Conservation (phyloP, 129 eudicot genomes). For the Flaveria bidentis region DNA sequence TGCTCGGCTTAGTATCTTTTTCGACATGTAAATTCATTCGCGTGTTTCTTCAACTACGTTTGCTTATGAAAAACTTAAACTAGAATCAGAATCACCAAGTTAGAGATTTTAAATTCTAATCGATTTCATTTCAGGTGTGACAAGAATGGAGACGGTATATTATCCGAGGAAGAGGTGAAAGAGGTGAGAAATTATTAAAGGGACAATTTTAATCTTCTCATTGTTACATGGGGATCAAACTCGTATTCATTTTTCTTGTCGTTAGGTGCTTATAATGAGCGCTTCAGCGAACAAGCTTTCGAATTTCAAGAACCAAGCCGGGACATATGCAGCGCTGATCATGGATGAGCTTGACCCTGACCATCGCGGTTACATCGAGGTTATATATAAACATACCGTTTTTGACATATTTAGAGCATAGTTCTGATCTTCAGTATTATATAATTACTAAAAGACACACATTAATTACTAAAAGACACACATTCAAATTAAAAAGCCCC, state of each 20-base stretch:
- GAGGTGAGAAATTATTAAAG: conserved; percentile 53
- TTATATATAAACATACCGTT: conserved; percentile 17
- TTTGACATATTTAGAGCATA: background rate
- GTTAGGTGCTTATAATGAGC: conserved; percentile 85
- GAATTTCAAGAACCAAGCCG: conserved; percentile 78
- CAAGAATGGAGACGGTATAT: conserved; percentile 91
- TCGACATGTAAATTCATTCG: conserved; percentile 63
- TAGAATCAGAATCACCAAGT: background rate
- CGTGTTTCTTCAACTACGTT: background rate
- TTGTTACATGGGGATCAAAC: background rate
- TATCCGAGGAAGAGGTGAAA: conserved; percentile 89
- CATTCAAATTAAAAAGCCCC: background rate
- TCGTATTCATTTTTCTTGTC: conserved; percentile 1
- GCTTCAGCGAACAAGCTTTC: conserved; percentile 94
- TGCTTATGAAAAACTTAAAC: conserved; percentile 1
- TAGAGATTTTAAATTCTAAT: conserved; percentile 19
- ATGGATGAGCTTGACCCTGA: conserved; percentile 99
- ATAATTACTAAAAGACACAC: too few relatives aligned
- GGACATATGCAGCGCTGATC: conserved; percentile 79
- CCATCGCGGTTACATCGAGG: conserved; percentile 87
- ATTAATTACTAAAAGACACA: background rate
- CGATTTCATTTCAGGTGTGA: conserved; percentile 71
- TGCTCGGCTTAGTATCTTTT: conserved; percentile 87
- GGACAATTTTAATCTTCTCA: too few relatives aligned
- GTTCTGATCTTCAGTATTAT: too few relatives aligned